phyloP scores from a whole-genome alignment of 495 filamentous ascomycete genomes.

The Tetracladium marchalianum region DNA sequence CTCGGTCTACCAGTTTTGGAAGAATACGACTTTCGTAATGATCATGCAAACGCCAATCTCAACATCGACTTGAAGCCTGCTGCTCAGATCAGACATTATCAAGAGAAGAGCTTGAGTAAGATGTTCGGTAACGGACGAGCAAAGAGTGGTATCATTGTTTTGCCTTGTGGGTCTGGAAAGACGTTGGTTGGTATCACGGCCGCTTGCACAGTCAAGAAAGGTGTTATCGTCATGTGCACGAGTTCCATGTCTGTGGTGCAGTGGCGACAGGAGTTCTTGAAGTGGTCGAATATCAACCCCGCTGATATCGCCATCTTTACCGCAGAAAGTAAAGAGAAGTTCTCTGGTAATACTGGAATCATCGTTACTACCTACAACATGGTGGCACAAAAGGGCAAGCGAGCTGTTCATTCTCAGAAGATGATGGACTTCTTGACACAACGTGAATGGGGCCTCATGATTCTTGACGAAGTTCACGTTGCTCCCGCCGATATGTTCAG shows the following conservation, averaged over 20 bases:
- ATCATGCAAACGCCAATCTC: conserved; percentile 76
- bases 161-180: conserved; percentile 96
- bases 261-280: conserved; percentile 91
- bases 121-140: conserved; percentile 99
- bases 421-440: conserved; percentile 92
- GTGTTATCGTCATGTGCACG: conserved; percentile 88
- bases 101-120: conserved; percentile 94
- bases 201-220: conserved; percentile 95
- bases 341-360: conserved; percentile 82
- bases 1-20: conserved; percentile 82
- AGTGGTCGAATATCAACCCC: conserved; percentile 96
- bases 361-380: conserved; percentile 98
- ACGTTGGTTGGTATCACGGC: conserved; percentile 95
- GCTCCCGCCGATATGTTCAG: conserved; percentile 94
- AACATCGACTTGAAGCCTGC: conserved; percentile 85
- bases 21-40: conserved; percentile 97
- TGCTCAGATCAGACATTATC: conserved; percentile 81
- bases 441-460: conserved; percentile 98
- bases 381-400: conserved; percentile 79
- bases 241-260: conserved; percentile 97
- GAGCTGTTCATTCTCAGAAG: conserved; percentile 87
- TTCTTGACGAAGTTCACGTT: conserved; percentile 97
- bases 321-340: conserved; percentile 83
- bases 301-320: conserved; percentile 92
- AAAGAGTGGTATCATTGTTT: conserved; percentile 93